Percentiles rank a stretch among this genome's conserved stretches.
phyloP scores from a whole-genome alignment of 169 alveolate species.

The Ichthyophthirius multifiliis region DNA sequence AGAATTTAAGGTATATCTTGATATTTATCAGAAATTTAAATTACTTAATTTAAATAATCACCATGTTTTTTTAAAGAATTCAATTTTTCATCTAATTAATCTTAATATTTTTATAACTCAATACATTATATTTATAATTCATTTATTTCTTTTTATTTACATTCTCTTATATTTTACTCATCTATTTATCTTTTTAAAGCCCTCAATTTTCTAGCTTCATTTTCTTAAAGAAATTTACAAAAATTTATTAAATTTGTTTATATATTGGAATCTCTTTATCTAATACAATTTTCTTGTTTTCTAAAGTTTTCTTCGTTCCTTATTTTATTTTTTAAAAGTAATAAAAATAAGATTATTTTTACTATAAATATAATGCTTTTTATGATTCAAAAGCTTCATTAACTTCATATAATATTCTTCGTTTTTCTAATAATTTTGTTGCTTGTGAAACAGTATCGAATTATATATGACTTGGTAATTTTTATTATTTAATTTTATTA shows the following conservation, averaged over 20 bases:
- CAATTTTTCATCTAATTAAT: slow-evolving; percentile 52
- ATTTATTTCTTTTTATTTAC: slow-evolving; percentile 50
- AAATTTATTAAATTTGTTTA: slow-evolving; percentile 58
- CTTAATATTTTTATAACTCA: slow-evolving; percentile 39
- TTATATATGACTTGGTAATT: slow-evolving; percentile 47
- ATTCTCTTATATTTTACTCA: slow-evolving; percentile 31
- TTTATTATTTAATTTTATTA: slow-evolving; percentile 31
- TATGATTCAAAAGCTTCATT: slow-evolving; percentile 64
- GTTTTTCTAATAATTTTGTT: slow-evolving; percentile 61
- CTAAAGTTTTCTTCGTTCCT: slow-evolving; percentile 55
- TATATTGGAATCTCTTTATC: slow-evolving; percentile 47
- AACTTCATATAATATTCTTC: slow-evolving; percentile 67
- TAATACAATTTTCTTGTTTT: slow-evolving; percentile 46
- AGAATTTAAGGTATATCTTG: slow-evolving; percentile 60
- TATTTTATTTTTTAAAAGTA: no score
- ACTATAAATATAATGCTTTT: slow-evolving; percentile 52
- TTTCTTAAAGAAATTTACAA: slow-evolving; percentile 60
- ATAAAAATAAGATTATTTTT: background rate
- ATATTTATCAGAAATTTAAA: slow-evolving; percentile 65
- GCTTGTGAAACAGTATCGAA: slow-evolving; percentile 66
- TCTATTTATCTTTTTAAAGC: slow-evolving; percentile 40
- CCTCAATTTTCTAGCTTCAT: slow-evolving; percentile 60
- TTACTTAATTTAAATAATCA: slow-evolving; percentile 59
- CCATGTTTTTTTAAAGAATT: slow-evolving; percentile 61
- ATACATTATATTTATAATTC: slow-evolving; percentile 33